Conservation (phyloP, 257 asterid species). For the Forsythia suspensa region DNA sequence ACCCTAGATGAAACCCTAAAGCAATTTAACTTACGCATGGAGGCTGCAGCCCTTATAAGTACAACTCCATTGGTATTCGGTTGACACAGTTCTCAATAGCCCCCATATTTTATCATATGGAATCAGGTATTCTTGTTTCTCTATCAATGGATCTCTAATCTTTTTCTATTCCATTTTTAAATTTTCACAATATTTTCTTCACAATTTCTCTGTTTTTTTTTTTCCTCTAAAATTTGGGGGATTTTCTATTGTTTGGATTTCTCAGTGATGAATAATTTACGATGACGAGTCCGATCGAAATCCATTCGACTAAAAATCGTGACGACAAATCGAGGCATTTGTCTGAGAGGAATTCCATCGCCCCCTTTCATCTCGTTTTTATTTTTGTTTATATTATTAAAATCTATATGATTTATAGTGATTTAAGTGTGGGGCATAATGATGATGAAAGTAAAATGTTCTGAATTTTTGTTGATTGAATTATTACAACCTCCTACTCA, state of each 20-base stretch:
- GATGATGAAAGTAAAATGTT: neutral
- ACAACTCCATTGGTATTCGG: neutral
- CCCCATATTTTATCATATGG: no score
- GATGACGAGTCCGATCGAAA: conserved; percentile 97
- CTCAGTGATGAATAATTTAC: conserved; percentile 63
- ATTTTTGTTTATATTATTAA: neutral
- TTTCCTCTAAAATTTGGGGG: neutral
- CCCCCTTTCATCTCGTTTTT: neutral
- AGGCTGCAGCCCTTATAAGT: neutral
- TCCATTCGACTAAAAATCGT: conserved; percentile 64
- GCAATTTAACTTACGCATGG: neutral
- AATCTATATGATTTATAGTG: no score
- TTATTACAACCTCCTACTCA: neutral
- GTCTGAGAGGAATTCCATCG: conserved; percentile 61
- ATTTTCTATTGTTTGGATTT: conserved; percentile 15
- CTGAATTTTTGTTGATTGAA: neutral
- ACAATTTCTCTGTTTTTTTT: neutral
- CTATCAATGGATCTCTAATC: no score
- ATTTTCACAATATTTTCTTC: neutral
- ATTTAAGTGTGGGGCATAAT: neutral
- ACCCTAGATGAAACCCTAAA: neutral
- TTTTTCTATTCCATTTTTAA: neutral
- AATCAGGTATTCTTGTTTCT: no score
- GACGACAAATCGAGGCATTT: conserved; percentile 90
- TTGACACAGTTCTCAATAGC: no score